Conservation (phyloP, 768 basidiomycete species). For the Macrolepiota albuminosa region DNA sequence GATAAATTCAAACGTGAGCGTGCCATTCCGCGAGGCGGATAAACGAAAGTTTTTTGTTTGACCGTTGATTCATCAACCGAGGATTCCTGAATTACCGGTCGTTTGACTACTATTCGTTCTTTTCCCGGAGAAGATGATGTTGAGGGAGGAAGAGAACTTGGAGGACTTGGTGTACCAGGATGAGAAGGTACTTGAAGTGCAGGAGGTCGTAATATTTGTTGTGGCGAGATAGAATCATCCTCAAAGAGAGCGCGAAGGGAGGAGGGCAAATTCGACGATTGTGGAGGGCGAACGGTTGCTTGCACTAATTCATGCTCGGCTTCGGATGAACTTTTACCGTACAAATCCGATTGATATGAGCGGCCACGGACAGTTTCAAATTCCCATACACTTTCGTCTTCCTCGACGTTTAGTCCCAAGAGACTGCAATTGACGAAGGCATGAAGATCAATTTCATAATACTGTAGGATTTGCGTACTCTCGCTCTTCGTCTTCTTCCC, state of each 20-base stretch:
- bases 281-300: constrained; percentile 43
- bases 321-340: constrained; percentile 17
- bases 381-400: constrained; percentile 56
- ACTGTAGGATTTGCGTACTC: constrained; percentile 29
- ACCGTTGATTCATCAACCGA: constrained; percentile 24
- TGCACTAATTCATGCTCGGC: constrained; percentile 22
- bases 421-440: constrained; percentile 9
- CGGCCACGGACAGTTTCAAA: constrained; percentile 66
- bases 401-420: constrained; percentile 21
- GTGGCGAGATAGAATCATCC: constrained; percentile 34
- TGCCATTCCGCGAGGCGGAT: constrained; percentile 41
- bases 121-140: constrained; percentile 31
- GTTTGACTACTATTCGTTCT: constrained; percentile 28
- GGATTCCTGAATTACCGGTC: constrained; percentile 23
- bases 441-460: not conserved
- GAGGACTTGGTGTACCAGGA: constrained; percentile 21
- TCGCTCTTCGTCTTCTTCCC: constrained; percentile 66
- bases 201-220: constrained; percentile 40
- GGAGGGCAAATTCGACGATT: constrained; percentile 57
- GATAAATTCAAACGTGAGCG: constrained; percentile 29
- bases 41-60: constrained; percentile 48
- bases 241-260: constrained; percentile 81
- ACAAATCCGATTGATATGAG: constrained; percentile 12
- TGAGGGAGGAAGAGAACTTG: constrained; percentile 18
- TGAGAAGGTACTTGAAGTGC: constrained; percentile 23